Conservation (phyloP, 2,329 filamentous ascomycete genomes). For the Cercospora sesami region DNA sequence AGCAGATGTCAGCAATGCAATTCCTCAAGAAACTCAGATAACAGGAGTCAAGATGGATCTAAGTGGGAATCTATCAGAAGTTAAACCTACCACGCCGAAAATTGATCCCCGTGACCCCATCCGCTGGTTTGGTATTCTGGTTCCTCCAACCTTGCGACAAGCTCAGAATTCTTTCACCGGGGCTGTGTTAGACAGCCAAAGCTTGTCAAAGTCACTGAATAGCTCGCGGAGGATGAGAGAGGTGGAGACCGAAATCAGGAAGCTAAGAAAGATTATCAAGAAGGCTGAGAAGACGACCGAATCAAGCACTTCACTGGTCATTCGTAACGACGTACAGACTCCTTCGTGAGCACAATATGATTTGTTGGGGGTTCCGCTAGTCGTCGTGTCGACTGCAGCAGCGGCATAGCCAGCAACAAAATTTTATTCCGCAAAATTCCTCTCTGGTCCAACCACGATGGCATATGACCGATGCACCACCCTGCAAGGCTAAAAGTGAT, state of each 20-base stretch:
- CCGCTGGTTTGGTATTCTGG: constrained; percentile 57
- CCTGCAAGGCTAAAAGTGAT: not conserved
- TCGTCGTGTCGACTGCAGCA: not conserved
- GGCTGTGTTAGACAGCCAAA: constrained; percentile 55
- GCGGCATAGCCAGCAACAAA: not conserved
- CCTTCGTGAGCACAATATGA: not conserved
- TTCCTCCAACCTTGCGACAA: constrained; percentile 50
- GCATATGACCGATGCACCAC: not conserved
- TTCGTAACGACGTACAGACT: not conserved
- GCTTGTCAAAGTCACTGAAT: constrained; percentile 59
- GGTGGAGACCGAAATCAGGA: constrained; percentile 69
- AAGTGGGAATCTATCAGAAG: not conserved
- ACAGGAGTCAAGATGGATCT: not conserved
- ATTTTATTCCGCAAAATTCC: not conserved
- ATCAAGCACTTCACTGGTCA: not conserved
- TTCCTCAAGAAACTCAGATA: not conserved
- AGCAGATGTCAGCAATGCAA: not conserved
- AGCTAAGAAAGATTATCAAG: constrained; percentile 51
- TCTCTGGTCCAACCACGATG: not conserved
- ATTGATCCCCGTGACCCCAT: constrained; percentile 53
- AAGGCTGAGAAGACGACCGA: constrained; percentile 36
- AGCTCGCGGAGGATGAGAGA: constrained; percentile 61
- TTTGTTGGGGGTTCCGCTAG: not conserved
- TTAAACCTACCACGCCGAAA: not conserved
- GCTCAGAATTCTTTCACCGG: constrained; percentile 61